Evolutionary conservation across 2,329 filamentous ascomycete species (phyloP).

Genomic region (Aspergillus carbonarius): DNA sequence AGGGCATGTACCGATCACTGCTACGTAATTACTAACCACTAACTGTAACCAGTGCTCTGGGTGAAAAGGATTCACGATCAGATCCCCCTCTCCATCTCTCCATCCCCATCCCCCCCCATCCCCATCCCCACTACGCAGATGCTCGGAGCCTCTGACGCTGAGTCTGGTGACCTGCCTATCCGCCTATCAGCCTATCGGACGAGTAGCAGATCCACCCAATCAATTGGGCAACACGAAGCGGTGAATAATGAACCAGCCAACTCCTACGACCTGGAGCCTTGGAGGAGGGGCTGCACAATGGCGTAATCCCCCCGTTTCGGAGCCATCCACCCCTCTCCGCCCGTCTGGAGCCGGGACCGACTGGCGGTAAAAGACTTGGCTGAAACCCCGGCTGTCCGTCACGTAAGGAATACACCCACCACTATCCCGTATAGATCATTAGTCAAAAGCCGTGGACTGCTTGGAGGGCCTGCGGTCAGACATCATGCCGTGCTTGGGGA

Average conservation of each 20-base stretch:
- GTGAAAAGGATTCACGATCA: neutral
- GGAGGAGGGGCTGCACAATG: neutral
- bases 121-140: neutral
- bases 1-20: neutral
- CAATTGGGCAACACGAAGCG: conserved; percentile 1
- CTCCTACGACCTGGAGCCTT: neutral
- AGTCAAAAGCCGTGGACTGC: no score
- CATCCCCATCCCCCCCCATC: neutral
- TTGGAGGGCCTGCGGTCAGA: neutral
- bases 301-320: conserved; percentile 3
- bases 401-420: neutral
- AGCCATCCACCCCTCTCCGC: neutral
- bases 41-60: neutral
- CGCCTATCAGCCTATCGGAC: neutral
- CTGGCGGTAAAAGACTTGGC: neutral
- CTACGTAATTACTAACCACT: neutral
- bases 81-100: neutral
- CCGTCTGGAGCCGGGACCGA: neutral
- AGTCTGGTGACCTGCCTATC: neutral
- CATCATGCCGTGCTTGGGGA: neutral
- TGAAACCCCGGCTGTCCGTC: neutral
- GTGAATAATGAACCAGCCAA: neutral
- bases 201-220: neutral
- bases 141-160: neutral
- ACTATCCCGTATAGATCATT: no score